Conservation (phyloP, 371 early-diverging fungal genomes). For the Apophysomyces trapeziformis region DNA sequence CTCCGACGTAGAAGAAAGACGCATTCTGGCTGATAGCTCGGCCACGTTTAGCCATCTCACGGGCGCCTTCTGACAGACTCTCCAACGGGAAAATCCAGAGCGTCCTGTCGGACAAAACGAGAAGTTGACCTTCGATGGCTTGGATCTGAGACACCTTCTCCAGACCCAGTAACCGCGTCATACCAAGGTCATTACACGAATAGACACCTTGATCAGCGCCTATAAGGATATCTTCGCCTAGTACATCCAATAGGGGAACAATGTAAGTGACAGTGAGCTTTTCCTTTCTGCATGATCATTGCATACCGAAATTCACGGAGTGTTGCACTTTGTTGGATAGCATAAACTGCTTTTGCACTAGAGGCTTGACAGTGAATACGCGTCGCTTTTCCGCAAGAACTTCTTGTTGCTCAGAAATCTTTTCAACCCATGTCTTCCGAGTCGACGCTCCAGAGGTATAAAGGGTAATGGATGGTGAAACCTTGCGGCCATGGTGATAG, state of each 20-base stretch:
- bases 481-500: slow-evolving; percentile 77
- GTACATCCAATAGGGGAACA: not conserved
- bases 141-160: slow-evolving; percentile 85
- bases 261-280: too few species aligned
- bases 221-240: slow-evolving; percentile 21
- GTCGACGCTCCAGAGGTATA: slow-evolving; percentile 74
- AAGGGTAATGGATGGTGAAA: slow-evolving; percentile 65
- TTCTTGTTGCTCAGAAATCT: slow-evolving; percentile 69
- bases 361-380: slow-evolving; percentile 56
- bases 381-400: slow-evolving; percentile 20
- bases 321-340: slow-evolving; percentile 24
- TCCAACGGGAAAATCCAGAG: slow-evolving; percentile 78
- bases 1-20: slow-evolving; percentile 88
- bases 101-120: slow-evolving; percentile 73
- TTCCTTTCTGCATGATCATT: not conserved
- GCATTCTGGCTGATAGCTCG: slow-evolving; percentile 78
- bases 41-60: slow-evolving; percentile 58
- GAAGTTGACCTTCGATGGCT: slow-evolving; percentile 70
- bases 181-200: slow-evolving; percentile 14
- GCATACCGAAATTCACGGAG: slow-evolving; percentile 19
- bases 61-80: slow-evolving; percentile 50
- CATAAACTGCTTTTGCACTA: slow-evolving; percentile 18
- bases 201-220: slow-evolving; percentile 48
- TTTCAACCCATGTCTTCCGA: slow-evolving; percentile 81
- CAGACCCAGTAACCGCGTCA: slow-evolving; percentile 62